These are phyloP conservation scores for Pythium pyrilobum DNA, from an alignment of 352 stramenopile genomes.

Conservation along the genomic window DNA sequence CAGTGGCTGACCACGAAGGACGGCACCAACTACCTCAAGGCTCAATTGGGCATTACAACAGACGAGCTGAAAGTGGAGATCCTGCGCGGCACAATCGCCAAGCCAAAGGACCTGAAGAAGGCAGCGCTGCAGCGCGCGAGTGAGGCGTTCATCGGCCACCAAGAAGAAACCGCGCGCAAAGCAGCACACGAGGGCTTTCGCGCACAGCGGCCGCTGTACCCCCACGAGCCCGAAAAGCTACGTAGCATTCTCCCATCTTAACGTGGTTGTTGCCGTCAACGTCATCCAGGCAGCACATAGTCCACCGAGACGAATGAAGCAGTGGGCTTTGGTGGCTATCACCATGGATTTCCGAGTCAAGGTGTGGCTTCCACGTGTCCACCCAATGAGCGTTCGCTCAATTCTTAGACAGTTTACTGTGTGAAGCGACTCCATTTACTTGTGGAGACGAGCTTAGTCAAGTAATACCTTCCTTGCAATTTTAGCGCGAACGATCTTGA, in stretches of 20 bases:
- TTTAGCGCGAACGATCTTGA: too few relatives aligned
- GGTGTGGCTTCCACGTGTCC: too few relatives aligned
- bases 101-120: constrained; percentile 54
- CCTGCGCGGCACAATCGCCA: constrained; percentile 36
- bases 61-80: constrained; percentile 51
- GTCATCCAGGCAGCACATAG: too few relatives aligned
- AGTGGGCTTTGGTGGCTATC: too few relatives aligned
- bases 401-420: too few relatives aligned
- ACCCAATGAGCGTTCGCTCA: too few relatives aligned
- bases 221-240: constrained; percentile 8
- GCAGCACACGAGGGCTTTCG: constrained; percentile 27
- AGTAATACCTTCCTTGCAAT: too few relatives aligned
- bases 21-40: constrained; percentile 55
- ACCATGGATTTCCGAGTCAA: too few relatives aligned
- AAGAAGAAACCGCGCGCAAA: constrained; percentile 32
- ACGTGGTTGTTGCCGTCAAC: too few relatives aligned
- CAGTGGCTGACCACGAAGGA: constrained; percentile 69
- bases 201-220: constrained; percentile 22
- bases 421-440: too few relatives aligned
- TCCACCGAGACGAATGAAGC: too few relatives aligned
- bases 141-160: constrained; percentile 35
- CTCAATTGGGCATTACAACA: constrained; percentile 30
- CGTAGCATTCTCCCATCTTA: neutral
- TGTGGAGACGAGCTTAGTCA: too few relatives aligned
- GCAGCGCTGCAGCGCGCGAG: constrained; percentile 27